Percentiles rank a stretch among this genome's conserved stretches.
These are phyloP conservation scores for Candida alai DNA, from an alignment of 805 yeast genomes.

Conservation along the genomic window DNA sequence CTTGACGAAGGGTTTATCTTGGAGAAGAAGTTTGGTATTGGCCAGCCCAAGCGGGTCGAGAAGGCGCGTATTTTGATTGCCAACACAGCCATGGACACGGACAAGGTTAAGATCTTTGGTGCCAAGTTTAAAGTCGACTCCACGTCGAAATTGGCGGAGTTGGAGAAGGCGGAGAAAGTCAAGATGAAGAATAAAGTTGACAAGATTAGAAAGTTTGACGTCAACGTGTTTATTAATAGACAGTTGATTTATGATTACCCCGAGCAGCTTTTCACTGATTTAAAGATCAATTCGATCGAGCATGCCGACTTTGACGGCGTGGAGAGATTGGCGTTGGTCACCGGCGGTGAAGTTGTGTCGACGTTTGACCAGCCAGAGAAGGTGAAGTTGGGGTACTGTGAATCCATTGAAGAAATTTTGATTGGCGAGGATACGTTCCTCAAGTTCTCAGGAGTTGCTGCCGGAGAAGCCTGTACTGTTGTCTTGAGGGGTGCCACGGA, in stretches of 20 bases:
- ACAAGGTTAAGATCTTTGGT: constrained; percentile 95
- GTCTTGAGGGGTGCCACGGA: constrained; percentile 67
- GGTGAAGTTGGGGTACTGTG: constrained; percentile 85
- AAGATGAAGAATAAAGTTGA: constrained; percentile 90
- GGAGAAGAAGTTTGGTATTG: constrained; percentile 88
- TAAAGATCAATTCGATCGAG: constrained; percentile 86
- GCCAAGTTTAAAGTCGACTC: constrained; percentile 97
- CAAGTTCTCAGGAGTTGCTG: constrained; percentile 91
- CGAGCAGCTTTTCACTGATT: constrained; percentile 87
- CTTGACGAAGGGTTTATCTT: constrained; percentile 94
- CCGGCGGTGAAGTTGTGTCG: constrained; percentile 97
- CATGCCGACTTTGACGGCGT: constrained; percentile 99
- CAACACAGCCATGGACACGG: constrained; percentile 95
- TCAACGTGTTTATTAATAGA: constrained; percentile 89
- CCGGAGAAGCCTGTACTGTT: constrained; percentile 94
- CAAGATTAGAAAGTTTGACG: constrained; percentile 81
- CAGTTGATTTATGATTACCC: constrained; percentile 98
- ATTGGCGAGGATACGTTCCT: constrained; percentile 91
- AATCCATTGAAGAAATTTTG: constrained; percentile 81
- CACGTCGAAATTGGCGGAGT: constrained; percentile 87
- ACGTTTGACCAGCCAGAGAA: constrained; percentile 91
- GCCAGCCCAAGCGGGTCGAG: constrained; percentile 82
- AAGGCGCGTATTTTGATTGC: constrained; percentile 89
- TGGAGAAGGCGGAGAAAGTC: constrained; percentile 89
- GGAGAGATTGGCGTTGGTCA: constrained; percentile 91